A percentile compares a stretch with the other conserved stretches of the same genome.
Conservation (phyloP, 306 rosid species). For the Parietaria judaica region DNA sequence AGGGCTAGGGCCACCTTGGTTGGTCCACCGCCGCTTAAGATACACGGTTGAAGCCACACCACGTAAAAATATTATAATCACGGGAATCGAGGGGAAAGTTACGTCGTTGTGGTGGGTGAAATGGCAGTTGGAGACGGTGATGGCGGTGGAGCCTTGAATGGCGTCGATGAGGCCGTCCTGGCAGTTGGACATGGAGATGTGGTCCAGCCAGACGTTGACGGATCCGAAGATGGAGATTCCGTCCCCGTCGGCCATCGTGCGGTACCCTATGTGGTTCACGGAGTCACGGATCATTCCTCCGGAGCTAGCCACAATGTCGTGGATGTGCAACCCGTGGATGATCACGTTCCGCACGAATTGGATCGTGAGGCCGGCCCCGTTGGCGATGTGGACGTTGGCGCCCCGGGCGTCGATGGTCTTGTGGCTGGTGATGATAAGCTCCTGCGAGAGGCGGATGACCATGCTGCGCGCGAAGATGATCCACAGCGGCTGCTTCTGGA, state of each 20-base stretch:
- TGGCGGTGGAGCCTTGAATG: conserved; percentile 59
- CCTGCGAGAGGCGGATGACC: conserved; percentile 43
- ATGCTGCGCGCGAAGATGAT: conserved; percentile 52
- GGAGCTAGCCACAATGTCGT: neutral
- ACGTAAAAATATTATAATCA: too few species aligned
- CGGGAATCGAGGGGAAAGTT: neutral
- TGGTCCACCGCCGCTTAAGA: too few species aligned
- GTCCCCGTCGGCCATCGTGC: conserved; percentile 64
- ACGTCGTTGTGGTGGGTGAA: conserved; percentile 59
- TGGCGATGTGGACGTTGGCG: conserved; percentile 36
- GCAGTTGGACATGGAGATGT: conserved; percentile 49
- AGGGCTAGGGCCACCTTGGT: too few species aligned
- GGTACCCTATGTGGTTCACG: conserved; percentile 32
- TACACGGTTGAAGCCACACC: too few species aligned
- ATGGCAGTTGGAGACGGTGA: conserved; percentile 78
- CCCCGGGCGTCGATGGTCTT: conserved; percentile 96
- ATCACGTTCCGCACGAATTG: conserved; percentile 51
- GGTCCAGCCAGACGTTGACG: conserved; percentile 75
- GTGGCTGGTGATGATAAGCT: conserved; percentile 47
- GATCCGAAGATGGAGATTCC: conserved; percentile 62
- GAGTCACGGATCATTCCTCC: conserved; percentile 74
- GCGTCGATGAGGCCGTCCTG: conserved; percentile 67
- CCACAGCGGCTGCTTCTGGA: conserved; percentile 63
- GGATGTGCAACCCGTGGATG: conserved; percentile 51
- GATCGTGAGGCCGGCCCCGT: conserved; percentile 54